These are phyloP conservation scores for Clonostachys solani DNA, from an alignment of 2,329 filamentous ascomycete genomes.

Conservation along the genomic window DNA sequence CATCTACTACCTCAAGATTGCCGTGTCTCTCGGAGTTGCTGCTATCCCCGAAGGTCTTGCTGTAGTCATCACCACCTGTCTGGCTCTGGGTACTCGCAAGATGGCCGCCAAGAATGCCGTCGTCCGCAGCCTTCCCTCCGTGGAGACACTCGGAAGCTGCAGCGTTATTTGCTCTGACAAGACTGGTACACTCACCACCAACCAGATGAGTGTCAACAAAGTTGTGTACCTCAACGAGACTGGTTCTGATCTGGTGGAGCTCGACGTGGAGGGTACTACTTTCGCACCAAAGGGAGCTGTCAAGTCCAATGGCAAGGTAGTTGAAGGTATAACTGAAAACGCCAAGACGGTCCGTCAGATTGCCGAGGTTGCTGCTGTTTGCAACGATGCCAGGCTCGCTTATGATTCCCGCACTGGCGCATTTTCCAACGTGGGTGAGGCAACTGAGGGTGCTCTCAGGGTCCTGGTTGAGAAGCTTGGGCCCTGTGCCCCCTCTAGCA, in stretches of 20 bases:
- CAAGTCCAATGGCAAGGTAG: constrained; percentile 59
- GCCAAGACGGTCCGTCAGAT: constrained; percentile 81
- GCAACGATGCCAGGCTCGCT: constrained; percentile 82
- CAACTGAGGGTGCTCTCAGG: constrained; percentile 89
- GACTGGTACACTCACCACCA: constrained; percentile 95
- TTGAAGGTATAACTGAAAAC: constrained; percentile 63
- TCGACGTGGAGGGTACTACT: constrained; percentile 88
- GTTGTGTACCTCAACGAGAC: constrained; percentile 76
- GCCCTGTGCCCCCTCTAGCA: constrained; percentile 60
- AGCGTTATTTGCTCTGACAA: constrained; percentile 99
- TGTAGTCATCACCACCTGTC: constrained; percentile 97
- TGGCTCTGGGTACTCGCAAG: constrained; percentile 92
- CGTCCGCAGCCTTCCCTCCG: constrained; percentile 90
- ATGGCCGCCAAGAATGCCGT: constrained; percentile 99
- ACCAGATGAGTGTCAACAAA: constrained; percentile 98
- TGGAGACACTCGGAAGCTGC: constrained; percentile 97
- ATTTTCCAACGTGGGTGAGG: constrained; percentile 85
- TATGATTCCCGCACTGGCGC: constrained; percentile 72
- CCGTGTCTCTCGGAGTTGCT: constrained; percentile 94
- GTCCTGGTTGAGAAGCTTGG: constrained; percentile 94
- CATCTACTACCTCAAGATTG: constrained; percentile 99
- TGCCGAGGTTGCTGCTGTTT: constrained; percentile 67
- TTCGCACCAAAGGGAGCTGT: constrained; percentile 82
- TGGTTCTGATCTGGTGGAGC: constrained; percentile 73
- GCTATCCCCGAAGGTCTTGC: constrained; percentile 97